Conservation (phyloP, 2,329 filamentous ascomycete genomes). For the Penicillium sumatraense region DNA sequence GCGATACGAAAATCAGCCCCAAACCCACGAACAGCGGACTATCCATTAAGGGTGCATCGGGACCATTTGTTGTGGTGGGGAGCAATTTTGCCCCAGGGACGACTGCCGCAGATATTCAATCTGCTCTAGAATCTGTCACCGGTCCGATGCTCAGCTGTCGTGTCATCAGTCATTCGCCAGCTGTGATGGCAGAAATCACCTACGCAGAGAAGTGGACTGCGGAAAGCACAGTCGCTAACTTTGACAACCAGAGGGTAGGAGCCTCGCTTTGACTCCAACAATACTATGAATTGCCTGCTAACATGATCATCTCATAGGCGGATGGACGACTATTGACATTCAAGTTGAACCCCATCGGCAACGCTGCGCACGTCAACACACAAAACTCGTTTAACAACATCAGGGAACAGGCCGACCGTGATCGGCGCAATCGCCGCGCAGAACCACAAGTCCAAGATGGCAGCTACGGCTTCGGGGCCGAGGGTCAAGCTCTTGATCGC, state of each 20-base stretch:
- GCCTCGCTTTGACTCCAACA: background rate
- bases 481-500: slow-evolving; percentile 16
- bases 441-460: slow-evolving; percentile 34
- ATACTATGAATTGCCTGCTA: too few relatives aligned
- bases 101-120: slow-evolving; percentile 67
- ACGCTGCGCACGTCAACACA: slow-evolving; percentile 15
- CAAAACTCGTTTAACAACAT: slow-evolving; percentile 37
- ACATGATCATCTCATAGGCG: slow-evolving; percentile 50
- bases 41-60: slow-evolving; percentile 59
- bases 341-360: slow-evolving; percentile 51
- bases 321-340: slow-evolving; percentile 65
- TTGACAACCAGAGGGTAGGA: slow-evolving; percentile 65
- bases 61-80: slow-evolving; percentile 62
- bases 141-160: slow-evolving; percentile 60
- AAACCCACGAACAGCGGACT: slow-evolving; percentile 45
- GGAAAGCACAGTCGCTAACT: slow-evolving; percentile 63
- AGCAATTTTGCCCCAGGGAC: slow-evolving; percentile 70
- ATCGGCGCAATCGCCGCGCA: slow-evolving; percentile 40
- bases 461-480: slow-evolving; percentile 42
- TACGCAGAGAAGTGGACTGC: slow-evolving; percentile 61
- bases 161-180: slow-evolving; percentile 57
- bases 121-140: slow-evolving; percentile 59
- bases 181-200: slow-evolving; percentile 64
- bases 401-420: slow-evolving; percentile 47
- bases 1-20: slow-evolving; percentile 30